Conservation (phyloP, 768 basidiomycete genomes). For the Lentinula sp. region DNA sequence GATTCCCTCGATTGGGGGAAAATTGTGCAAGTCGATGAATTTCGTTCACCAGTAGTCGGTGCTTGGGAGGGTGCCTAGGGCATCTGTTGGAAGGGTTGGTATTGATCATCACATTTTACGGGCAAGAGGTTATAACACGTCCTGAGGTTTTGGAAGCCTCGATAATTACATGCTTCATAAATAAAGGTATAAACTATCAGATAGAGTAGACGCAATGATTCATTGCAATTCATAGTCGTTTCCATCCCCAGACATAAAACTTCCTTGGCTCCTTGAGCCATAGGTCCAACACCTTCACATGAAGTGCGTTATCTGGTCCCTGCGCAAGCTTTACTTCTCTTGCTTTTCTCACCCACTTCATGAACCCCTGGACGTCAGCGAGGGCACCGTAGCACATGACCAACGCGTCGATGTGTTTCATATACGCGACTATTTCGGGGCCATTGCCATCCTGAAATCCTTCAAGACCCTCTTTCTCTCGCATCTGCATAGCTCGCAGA, state of each 20-base stretch:
- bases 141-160: too few species aligned
- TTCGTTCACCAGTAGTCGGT: too few species aligned
- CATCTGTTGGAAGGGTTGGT: too few species aligned
- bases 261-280: conserved; percentile 2
- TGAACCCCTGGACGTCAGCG: neutral
- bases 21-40: too few species aligned
- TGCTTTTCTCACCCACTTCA: neutral
- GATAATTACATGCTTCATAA: too few species aligned
- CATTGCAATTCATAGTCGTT: neutral
- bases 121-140: too few species aligned
- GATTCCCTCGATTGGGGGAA: too few species aligned
- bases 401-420: neutral
- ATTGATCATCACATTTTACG: too few species aligned
- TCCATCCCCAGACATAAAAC: conserved; percentile 6
- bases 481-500: neutral
- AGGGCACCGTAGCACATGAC: conserved; percentile 5
- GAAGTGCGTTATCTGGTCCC: neutral
- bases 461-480: conserved; percentile 2
- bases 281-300: neutral
- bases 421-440: neutral
- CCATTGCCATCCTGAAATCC: neutral
- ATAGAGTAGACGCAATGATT: too few species aligned
- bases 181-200: too few species aligned
- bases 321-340: conserved; percentile 2
- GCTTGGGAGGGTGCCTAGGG: too few species aligned